Conservation (phyloP, 164 flowering plant genomes). For the Magnolia changhungtana region DNA sequence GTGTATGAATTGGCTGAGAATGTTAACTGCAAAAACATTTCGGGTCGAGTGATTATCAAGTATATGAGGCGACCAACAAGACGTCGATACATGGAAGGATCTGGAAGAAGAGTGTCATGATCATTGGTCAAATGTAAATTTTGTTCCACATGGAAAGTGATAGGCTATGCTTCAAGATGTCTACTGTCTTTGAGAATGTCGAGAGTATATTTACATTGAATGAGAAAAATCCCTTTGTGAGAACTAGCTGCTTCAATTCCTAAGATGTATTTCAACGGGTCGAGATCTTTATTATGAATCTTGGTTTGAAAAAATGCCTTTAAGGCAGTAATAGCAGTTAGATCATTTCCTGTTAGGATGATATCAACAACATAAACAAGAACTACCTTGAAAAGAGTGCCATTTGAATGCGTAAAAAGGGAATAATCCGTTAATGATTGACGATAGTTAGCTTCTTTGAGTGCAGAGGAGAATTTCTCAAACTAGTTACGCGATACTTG, state of each 20-base stretch:
- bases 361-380: neutral
- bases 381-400: neutral
- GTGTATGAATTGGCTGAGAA: neutral
- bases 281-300: neutral
- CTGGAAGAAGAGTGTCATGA: neutral
- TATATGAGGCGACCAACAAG: conserved; percentile 1
- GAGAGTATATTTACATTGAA: neutral
- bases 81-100: neutral
- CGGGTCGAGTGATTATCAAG: neutral
- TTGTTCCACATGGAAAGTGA: conserved; percentile 3
- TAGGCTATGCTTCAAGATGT: neutral
- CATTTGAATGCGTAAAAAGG: neutral
- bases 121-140: neutral
- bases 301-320: neutral
- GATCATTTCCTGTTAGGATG: neutral
- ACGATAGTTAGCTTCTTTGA: no score
- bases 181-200: neutral
- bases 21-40: neutral
- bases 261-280: neutral
- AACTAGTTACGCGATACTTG: no score
- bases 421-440: no score
- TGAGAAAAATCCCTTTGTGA: neutral
- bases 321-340: no score
- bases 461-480: no score
- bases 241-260: neutral